phyloP scores from a whole-genome alignment of 2,329 filamentous ascomycete species.

The Diaporthe citriasiana region DNA sequence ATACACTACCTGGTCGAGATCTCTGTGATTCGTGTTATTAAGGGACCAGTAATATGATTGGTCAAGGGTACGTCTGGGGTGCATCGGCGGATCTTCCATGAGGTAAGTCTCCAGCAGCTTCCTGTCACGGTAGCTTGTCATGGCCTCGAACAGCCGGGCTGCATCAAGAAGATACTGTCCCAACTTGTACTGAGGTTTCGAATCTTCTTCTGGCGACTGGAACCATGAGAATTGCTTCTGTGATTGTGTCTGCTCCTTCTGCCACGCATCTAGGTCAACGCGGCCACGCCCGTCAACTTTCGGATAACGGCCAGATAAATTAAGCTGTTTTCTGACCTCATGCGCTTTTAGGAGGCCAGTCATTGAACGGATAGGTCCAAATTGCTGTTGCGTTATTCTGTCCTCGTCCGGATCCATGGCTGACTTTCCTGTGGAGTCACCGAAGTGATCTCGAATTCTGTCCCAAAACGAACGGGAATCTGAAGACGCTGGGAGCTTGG shows the following conservation, averaged over 20 bases:
- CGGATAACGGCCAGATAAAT: background rate
- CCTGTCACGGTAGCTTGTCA: slow-evolving; percentile 49
- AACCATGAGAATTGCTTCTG: too few relatives aligned
- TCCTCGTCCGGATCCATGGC: background rate
- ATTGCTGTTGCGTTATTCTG: background rate
- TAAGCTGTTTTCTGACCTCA: background rate
- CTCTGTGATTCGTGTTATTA: slow-evolving; percentile 52
- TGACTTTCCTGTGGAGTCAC: background rate
- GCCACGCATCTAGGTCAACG: background rate
- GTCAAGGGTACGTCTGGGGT: slow-evolving; percentile 58
- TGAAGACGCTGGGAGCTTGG: background rate
- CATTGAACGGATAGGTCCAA: background rate
- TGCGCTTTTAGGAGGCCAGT: background rate
- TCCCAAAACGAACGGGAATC: background rate
- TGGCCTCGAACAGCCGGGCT: slow-evolving; percentile 49
- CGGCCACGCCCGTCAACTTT: background rate
- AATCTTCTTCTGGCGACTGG: too few relatives aligned
- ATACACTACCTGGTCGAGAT: slow-evolving; percentile 49
- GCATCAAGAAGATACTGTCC: slow-evolving; percentile 49
- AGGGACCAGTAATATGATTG: slow-evolving; percentile 58
- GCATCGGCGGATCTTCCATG: slow-evolving; percentile 48
- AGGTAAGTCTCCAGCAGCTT: slow-evolving; percentile 49
- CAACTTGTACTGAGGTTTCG: background rate
- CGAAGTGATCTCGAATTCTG: background rate
- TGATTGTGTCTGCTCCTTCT: background rate